phyloP scores from a whole-genome alignment of 2,329 filamentous ascomycete genomes.

The Fusarium kyushuense region DNA sequence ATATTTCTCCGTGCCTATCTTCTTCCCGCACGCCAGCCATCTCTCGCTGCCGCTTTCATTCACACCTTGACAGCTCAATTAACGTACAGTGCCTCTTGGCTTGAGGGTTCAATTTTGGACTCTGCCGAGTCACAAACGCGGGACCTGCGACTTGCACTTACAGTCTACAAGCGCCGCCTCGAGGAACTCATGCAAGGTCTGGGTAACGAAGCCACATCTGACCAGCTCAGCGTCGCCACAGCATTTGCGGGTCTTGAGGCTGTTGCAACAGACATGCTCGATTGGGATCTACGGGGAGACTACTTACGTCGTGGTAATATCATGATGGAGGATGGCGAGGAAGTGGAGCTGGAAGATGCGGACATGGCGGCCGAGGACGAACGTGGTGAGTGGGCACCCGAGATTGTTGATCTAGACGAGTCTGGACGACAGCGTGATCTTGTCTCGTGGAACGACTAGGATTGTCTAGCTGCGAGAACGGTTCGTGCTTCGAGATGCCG shows the following conservation, averaged over 20 bases:
- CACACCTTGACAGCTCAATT: constrained; percentile 67
- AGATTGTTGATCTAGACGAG: constrained; percentile 66
- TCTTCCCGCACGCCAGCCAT: constrained; percentile 58
- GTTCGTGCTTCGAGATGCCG: constrained; percentile 3
- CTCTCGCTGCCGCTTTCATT: constrained; percentile 61
- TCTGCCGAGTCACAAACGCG: constrained; percentile 49
- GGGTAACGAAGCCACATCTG: constrained; percentile 51
- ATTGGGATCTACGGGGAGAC: constrained; percentile 67
- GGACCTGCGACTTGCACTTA: constrained; percentile 62
- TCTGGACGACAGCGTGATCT: constrained; percentile 64
- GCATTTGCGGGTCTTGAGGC: constrained; percentile 59
- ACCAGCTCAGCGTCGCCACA: constrained; percentile 59
- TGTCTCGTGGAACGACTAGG: constrained; percentile 61
- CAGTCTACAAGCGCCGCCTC: constrained; percentile 66
- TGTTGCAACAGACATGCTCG: constrained; percentile 55
- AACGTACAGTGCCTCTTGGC: constrained; percentile 62
- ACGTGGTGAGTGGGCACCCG: constrained; percentile 65
- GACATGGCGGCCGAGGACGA: constrained; percentile 68
- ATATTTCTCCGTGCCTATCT: constrained; percentile 64
- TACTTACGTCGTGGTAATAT: constrained; percentile 62
- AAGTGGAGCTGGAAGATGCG: constrained; percentile 60
- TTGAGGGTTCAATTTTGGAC: constrained; percentile 61
- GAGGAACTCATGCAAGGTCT: constrained; percentile 59
- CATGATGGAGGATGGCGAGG: constrained; percentile 66
- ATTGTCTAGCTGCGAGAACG: constrained; percentile 9